Conservation (phyloP, 23 red algal genomes). For the Gracilariopsis chorda region DNA sequence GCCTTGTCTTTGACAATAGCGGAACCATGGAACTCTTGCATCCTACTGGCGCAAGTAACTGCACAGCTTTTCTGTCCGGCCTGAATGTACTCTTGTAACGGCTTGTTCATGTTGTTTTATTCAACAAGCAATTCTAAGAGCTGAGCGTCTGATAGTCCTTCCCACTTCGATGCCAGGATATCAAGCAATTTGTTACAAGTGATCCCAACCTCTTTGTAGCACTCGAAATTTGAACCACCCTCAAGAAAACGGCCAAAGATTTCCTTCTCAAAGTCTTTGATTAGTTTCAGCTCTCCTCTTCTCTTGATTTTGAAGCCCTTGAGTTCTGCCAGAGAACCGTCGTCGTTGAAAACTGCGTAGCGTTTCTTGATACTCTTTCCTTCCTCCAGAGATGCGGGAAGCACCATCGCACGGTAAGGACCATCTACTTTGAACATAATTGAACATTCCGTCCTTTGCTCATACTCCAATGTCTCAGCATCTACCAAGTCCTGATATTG, state of each 20-base stretch:
- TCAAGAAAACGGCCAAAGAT: slow-evolving; percentile 88
- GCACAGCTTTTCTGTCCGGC: slow-evolving; percentile 88
- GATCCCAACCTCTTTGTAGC: slow-evolving; percentile 76
- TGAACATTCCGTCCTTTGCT: slow-evolving; percentile 76
- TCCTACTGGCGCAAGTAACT: slow-evolving; percentile 91
- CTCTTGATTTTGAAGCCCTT: slow-evolving; percentile 99
- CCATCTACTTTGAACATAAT: slow-evolving; percentile 99
- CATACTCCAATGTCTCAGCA: slow-evolving; percentile 53
- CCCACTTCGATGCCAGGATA: slow-evolving; percentile 74
- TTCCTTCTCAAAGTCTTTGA: slow-evolving; percentile 96
- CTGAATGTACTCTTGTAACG: slow-evolving; percentile 78
- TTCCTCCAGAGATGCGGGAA: slow-evolving; percentile 93
- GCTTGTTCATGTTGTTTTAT: slow-evolving; percentile 96
- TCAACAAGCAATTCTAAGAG: slow-evolving; percentile 89
- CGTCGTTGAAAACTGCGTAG: slow-evolving; percentile 98
- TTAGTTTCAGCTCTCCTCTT: slow-evolving; percentile 96
- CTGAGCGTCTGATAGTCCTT: slow-evolving; percentile 66
- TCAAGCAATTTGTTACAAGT: slow-evolving; percentile 91
- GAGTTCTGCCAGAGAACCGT: slow-evolving; percentile 88
- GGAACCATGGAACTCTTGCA: slow-evolving; percentile 82
- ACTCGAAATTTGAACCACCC: slow-evolving; percentile 44
- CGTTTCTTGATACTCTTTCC: slow-evolving; percentile 98
- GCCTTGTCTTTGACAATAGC: slow-evolving; percentile 85
- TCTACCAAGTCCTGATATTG: slow-evolving; percentile 92
- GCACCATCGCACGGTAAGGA: slow-evolving; percentile 96